phyloP scores from a whole-genome alignment of 1,284 basidiomycete genomes.

The Naganishia liquefaciens region DNA sequence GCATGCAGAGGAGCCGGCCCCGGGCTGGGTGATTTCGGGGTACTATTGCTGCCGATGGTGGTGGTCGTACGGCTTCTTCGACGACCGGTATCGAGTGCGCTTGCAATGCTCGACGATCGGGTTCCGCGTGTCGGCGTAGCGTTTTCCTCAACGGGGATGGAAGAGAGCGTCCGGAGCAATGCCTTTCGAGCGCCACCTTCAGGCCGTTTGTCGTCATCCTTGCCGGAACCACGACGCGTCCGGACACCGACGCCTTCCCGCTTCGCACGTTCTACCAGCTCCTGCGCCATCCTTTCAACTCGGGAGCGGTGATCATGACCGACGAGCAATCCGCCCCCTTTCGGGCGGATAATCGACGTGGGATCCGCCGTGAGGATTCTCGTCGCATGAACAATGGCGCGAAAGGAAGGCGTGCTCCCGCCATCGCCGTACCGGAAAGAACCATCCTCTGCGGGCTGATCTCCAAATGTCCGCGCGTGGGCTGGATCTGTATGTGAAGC shows the following conservation, averaged over 20 bases:
- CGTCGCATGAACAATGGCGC: conserved; percentile 51
- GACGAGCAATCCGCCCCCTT: conserved; percentile 69
- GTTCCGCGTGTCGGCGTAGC: neutral
- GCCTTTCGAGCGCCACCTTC: conserved; percentile 4
- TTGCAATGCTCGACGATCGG: neutral
- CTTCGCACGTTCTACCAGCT: conserved; percentile 70
- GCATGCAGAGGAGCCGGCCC: conserved; percentile 42
- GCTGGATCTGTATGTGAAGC: neutral
- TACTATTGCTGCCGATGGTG: neutral
- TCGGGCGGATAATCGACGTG: conserved; percentile 13
- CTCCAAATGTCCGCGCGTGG: neutral
- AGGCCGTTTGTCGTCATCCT: conserved; percentile 23
- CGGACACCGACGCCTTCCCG: conserved; percentile 64
- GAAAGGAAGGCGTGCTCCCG: conserved; percentile 47
- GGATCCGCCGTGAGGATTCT: conserved; percentile 39
- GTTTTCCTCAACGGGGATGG: neutral
- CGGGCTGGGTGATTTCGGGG: conserved; percentile 22
- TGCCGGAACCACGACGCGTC: conserved; percentile 47
- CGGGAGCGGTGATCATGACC: conserved; percentile 60
- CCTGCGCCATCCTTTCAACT: conserved; percentile 67
- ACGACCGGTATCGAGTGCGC: neutral
- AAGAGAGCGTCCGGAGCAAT: conserved; percentile 17
- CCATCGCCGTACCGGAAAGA: conserved; percentile 14
- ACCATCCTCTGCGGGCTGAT: conserved; percentile 2
- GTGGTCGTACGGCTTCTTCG: conserved; percentile 3